Evolutionary conservation across 345 rosid genomes (phyloP).

Genomic region (Durio zibethinus): DNA sequence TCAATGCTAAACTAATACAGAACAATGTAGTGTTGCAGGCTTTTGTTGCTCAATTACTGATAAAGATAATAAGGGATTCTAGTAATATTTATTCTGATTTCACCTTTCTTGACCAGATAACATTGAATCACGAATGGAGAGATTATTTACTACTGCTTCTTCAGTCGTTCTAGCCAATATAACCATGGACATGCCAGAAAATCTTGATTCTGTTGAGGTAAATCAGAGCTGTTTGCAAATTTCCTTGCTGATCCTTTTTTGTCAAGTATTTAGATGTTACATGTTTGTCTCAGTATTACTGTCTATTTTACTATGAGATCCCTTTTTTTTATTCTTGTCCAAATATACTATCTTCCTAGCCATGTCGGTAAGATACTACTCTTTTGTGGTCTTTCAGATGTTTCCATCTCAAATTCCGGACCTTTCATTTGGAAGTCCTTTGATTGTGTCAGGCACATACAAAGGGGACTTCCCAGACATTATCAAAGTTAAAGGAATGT

Average conservation of each 20-base stretch:
- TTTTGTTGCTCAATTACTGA: neutral
- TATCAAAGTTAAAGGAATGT: constrained; percentile 50
- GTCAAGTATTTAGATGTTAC: neutral
- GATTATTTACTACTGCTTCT: constrained; percentile 48
- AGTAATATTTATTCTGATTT: neutral
- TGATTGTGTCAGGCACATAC: constrained; percentile 71
- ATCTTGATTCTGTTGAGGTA: constrained; percentile 77
- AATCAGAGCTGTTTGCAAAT: constrained; percentile 5
- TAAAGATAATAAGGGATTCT: neutral
- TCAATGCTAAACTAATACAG: neutral
- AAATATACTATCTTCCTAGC: neutral
- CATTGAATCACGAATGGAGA: constrained; percentile 52
- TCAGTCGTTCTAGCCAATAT: constrained; percentile 57
- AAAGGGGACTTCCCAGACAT: constrained; percentile 58
- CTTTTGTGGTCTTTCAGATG: constrained; percentile 39
- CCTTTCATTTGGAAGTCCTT: constrained; percentile 56
- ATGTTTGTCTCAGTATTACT: neutral
- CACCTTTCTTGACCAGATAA: constrained; percentile 51
- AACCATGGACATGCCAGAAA: constrained; percentile 40
- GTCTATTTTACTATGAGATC: neutral
- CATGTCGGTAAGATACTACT: constrained; percentile 6
- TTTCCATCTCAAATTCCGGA: constrained; percentile 59
- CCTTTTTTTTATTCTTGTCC: constrained; percentile 3
- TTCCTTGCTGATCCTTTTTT: neutral
- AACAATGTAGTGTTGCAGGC: neutral